Conservation (phyloP, 257 asterid genomes). For the Penstemon eatonii region DNA sequence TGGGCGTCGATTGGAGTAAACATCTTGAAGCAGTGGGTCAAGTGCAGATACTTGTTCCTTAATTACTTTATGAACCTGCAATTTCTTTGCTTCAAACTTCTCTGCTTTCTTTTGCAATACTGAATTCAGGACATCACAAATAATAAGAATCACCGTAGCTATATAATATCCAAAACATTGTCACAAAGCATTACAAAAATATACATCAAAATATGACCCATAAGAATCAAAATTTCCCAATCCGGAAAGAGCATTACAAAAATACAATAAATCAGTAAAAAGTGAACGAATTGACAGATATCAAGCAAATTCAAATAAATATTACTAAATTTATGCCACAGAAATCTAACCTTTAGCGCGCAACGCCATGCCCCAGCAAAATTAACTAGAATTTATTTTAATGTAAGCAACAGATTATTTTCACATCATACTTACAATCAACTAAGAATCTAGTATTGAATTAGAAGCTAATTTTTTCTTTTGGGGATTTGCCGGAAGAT, state of each 20-base stretch:
- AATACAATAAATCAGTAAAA: neutral
- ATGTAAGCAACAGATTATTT: too few relatives aligned
- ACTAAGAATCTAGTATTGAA: too few relatives aligned
- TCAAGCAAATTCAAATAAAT: constrained; percentile 13
- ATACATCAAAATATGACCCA: neutral
- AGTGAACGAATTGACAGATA: neutral
- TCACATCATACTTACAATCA: too few relatives aligned
- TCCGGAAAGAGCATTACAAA: neutral
- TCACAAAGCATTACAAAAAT: neutral
- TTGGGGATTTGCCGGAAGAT: too few relatives aligned
- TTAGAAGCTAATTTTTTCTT: too few relatives aligned
- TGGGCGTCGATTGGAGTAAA: constrained; percentile 56
- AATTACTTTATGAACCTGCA: constrained; percentile 42
- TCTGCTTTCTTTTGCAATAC: constrained; percentile 69
- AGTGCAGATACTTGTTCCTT: constrained; percentile 43
- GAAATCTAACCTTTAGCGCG: constrained; percentile 47
- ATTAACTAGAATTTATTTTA: neutral
- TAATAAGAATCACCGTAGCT: constrained; percentile 20
- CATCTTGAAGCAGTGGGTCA: constrained; percentile 63
- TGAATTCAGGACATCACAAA: constrained; percentile 36
- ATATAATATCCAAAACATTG: constrained; percentile 5
- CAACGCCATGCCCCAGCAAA: constrained; percentile 40
- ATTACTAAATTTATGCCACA: constrained; percentile 2
- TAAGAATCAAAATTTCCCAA: neutral
- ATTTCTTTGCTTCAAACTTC: constrained; percentile 55